Base-by-base conservation (phyloP, 495 filamentous ascomycete species). In the Neurospora sp. region DNA sequence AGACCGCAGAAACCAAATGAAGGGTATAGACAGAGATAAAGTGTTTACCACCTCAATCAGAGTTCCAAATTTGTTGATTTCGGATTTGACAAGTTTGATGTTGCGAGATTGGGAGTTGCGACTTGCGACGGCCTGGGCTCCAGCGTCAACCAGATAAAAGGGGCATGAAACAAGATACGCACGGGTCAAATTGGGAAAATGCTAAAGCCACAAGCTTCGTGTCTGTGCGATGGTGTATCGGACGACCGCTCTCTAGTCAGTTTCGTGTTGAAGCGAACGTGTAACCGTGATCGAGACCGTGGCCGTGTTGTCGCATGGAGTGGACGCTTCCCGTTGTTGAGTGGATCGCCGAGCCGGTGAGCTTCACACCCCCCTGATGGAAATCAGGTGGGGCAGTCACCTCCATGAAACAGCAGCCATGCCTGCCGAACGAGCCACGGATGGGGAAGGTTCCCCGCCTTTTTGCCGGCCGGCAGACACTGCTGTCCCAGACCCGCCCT, bases 91-190 rank as follows among this genome's bases (percentile, higher is more conserved):
- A 18, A 1, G 53, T 66, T 66, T 71, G 70, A 42, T 35, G 70
- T 27, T 59, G 70, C 22, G 27, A 31, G 46, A 37, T 68, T 20
- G 75, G 73, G 80, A 80, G 48, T 35, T 80, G 75, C 16, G 75
- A 71, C 20, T 71, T 71, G 31, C 71, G 69, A 73, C 76, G 77
- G 39, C 76, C 73, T 40, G 76, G 76, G 59, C 73, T 48, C 53
- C 53, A 66, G 53, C 53, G 53, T 66, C 14, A 66, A 66, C 53
- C 53, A 66, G 53, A 66, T 35, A 35, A 66, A 66, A 66, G 53
- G 53, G 53, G 53, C 53, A 37, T 66, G 53, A 66, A 66, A 66
- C 53, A 66, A 66, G 53, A 66, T 35, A 66, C 53, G 53, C 53
- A 66, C 53, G 53, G 53, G 53, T 66, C 53, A 66, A 37, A 4